A percentile compares a stretch with the other conserved stretches of the same genome.
phyloP scores from a whole-genome alignment of 2,329 filamentous ascomycete genomes.

The Arthroderma sp. region DNA sequence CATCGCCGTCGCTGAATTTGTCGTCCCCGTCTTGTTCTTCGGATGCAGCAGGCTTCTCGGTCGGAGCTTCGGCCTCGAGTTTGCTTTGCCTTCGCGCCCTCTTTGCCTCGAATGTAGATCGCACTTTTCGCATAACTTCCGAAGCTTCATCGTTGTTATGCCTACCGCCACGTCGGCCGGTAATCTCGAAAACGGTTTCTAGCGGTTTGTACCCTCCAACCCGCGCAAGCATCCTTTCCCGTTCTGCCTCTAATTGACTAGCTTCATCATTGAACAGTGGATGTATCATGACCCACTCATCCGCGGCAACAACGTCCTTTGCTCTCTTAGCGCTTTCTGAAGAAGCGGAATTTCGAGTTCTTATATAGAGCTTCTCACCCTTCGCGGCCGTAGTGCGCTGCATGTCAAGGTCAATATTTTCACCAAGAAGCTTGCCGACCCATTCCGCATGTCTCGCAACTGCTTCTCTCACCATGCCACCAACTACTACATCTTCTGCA shows the following conservation, averaged over 20 bases:
- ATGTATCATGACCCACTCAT: constrained; percentile 62
- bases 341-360: constrained; percentile 80
- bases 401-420: constrained; percentile 58
- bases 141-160: constrained; percentile 50
- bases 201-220: constrained; percentile 79
- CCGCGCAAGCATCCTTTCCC: constrained; percentile 74
- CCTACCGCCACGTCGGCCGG: constrained; percentile 60
- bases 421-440: constrained; percentile 62
- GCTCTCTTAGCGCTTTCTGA: constrained; percentile 79
- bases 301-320: constrained; percentile 59
- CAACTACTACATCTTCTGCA: constrained; percentile 71
- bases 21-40: constrained; percentile 21
- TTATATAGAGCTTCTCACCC: constrained; percentile 84
- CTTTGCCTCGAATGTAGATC: constrained; percentile 29
- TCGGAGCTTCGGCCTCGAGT: constrained; percentile 14
- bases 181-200: constrained; percentile 95
- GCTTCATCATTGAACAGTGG: constrained; percentile 60
- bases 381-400: constrained; percentile 66
- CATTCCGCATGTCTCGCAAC: constrained; percentile 70
- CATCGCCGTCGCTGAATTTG: constrained; percentile 29
- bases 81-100: constrained; percentile 25
- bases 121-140: constrained; percentile 34
- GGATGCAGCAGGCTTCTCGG: constrained; percentile 16
- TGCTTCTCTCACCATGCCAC: constrained; percentile 56
- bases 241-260: constrained; percentile 52